Percentiles rank a stretch among this genome's conserved stretches.
Conservation (phyloP, 2,329 filamentous ascomycete species). For the Epicoccum sorghinum region DNA sequence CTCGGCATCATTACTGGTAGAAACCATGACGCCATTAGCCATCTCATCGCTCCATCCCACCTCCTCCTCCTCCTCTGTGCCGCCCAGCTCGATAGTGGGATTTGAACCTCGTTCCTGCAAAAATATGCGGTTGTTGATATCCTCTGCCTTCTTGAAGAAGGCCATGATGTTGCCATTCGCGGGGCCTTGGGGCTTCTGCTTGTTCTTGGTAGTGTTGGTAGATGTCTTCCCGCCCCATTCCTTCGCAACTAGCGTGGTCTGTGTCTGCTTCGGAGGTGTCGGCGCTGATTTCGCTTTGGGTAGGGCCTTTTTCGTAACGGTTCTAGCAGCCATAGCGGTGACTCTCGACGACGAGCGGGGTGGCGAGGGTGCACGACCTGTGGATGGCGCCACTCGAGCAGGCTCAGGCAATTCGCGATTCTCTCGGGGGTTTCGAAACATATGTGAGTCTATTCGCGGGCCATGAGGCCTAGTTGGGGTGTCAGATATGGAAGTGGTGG, state of each 20-base stretch:
- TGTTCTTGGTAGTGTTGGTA: conserved; percentile 40
- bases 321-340: conserved; percentile 32
- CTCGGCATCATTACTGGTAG: conserved; percentile 27
- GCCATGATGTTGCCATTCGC: conserved; percentile 59
- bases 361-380: conserved; percentile 61
- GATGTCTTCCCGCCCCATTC: conserved; percentile 41
- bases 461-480: neutral
- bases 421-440: conserved; percentile 64
- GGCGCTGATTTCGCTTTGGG: conserved; percentile 22
- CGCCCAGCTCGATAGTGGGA: conserved; percentile 26
- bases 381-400: conserved; percentile 51
- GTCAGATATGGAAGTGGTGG: neutral
- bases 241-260: conserved; percentile 43
- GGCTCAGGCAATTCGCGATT: conserved; percentile 45
- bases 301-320: conserved; percentile 28
- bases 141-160: conserved; percentile 61
- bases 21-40: conserved; percentile 20
- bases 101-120: conserved; percentile 39
- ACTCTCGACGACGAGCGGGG: conserved; percentile 36
- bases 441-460: conserved; percentile 27
- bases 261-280: conserved; percentile 33
- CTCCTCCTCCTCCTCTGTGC: conserved; percentile 34
- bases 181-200: conserved; percentile 47
- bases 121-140: conserved; percentile 48
- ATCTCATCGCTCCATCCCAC: conserved; percentile 42